Evolutionary conservation across 805 yeast genomes (phyloP).

Genomic region (Candida alai): DNA sequence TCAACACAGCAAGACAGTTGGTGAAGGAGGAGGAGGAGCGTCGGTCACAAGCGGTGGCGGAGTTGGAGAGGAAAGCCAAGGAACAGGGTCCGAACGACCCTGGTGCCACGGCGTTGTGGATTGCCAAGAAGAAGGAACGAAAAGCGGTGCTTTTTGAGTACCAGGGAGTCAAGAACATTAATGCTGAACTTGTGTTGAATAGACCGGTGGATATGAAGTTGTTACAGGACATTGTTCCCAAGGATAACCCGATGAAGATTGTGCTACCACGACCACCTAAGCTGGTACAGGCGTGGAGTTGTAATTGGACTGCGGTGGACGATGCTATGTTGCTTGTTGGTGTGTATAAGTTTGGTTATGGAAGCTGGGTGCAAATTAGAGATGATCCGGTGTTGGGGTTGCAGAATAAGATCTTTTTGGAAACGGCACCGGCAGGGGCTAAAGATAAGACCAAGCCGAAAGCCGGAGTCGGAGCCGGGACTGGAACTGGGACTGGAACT

Average conservation of each 20-base stretch:
- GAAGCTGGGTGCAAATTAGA: conserved; percentile 90
- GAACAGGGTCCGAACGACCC: conserved; percentile 40
- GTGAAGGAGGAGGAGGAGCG: conserved; percentile 64
- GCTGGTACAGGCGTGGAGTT: conserved; percentile 86
- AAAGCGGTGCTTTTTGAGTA: conserved; percentile 88
- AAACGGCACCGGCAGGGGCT: conserved; percentile 14
- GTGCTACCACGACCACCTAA: conserved; percentile 62
- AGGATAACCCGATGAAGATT: conserved; percentile 57
- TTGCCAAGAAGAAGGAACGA: conserved; percentile 73
- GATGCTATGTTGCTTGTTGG: conserved; percentile 88
- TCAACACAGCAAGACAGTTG: conserved; percentile 55
- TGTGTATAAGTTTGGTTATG: conserved; percentile 88
- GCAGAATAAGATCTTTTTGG: conserved; percentile 78
- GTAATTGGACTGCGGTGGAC: conserved; percentile 78
- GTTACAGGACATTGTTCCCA: conserved; percentile 50
- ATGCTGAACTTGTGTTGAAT: conserved; percentile 81
- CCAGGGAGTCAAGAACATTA: conserved; percentile 80
- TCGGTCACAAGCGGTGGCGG: conserved; percentile 51
- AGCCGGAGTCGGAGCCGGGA: conserved; percentile 3
- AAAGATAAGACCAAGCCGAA: conserved; percentile 2
- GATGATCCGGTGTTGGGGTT: conserved; percentile 92
- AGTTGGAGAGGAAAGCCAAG: conserved; percentile 56
- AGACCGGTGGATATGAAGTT: conserved; percentile 83
- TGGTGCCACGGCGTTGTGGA: conserved; percentile 51
- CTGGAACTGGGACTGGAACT: conserved; percentile 13